phyloP scores from a whole-genome alignment of 768 basidiomycete species.

The Mrakia gelida region DNA sequence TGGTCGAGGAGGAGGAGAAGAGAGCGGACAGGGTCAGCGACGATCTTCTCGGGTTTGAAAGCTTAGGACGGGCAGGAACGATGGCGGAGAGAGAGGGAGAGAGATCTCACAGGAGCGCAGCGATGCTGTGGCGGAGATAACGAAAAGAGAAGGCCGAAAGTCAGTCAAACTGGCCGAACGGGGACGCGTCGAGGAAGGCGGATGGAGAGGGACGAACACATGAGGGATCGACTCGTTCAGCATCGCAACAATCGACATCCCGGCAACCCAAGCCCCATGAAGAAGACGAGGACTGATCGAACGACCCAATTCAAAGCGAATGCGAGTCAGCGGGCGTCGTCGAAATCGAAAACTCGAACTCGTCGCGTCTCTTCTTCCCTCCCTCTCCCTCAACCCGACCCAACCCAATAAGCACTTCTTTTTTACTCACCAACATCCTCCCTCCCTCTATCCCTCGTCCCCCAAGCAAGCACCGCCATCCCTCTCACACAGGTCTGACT shows the following conservation, averaged over 20 bases:
- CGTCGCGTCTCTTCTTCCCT: too few species aligned
- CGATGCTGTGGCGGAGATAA: not conserved
- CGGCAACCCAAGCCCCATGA: conserved; percentile 16
- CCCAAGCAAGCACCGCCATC: not conserved
- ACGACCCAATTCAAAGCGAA: not conserved
- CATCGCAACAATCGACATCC: conserved; percentile 37
- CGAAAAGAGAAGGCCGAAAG: not conserved
- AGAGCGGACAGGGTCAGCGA: conserved; percentile 37
- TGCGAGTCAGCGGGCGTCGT: not conserved
- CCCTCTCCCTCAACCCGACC: too few species aligned
- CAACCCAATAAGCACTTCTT: not conserved
- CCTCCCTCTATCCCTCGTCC: not conserved
- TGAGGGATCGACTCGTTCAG: conserved; percentile 78
- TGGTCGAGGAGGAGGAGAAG: conserved; percentile 39
- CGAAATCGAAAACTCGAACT: not conserved
- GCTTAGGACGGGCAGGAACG: too few species aligned
- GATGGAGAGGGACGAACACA: conserved; percentile 45
- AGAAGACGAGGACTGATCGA: conserved; percentile 2
- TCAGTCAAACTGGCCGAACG: not conserved
- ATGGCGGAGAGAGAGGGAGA: not conserved
- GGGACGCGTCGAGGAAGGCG: too few species aligned
- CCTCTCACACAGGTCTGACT: conserved; percentile 2
- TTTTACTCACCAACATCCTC: not conserved
- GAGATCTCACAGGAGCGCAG: not conserved
- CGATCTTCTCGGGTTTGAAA: not conserved